Base-by-base conservation (phyloP, 495 filamentous ascomycete species). In the Barbatosphaeria neglecta region DNA sequence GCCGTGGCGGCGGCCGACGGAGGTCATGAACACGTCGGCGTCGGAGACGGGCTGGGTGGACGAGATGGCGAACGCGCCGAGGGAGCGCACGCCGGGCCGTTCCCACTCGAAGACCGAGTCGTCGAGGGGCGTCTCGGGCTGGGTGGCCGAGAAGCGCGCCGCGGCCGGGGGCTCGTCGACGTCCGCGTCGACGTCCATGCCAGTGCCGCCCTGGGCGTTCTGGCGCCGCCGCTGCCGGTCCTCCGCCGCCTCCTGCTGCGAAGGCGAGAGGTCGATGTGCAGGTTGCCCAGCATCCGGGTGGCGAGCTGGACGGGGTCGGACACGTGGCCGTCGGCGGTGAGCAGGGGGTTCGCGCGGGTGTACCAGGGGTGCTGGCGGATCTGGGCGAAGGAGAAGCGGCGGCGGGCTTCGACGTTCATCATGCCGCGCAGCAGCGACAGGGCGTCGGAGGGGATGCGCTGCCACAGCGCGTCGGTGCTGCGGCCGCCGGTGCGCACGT, bases 291-390 rank as follows among this genome's bases (percentile, higher is more conserved):
- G 84, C 84, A 99, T 93, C 52, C 84, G 78, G 0, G 92, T 94
- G 22, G 92, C 92, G 17, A 97, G 70, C 20, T 78, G 77, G 49
- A 97, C 66, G 1, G 85, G 83, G 51, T 96, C 87, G 18, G 76
- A 73, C n/a, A 89, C 74, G 48, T 74, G 78, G 54, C 90, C 90
- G 41, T 90, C 80, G 0, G 72, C 50, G 0, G 75, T 77, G 6
- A 97, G 74, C 56, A 84, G 81, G 31, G 74, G 77, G 58, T 97
- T 97, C 27, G 69, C 74, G 42, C 87, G 78, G 2, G 87, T 95
- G 56, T 87, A 96, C 92, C 92, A 99, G 25, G 89, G 92, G 64
- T 99, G 93, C 44, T 84, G 78, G 37, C 88, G 82, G 46, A 99
- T 84, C 50, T 92, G 87, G 42, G 85, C 77, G 49, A 97, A 80